Base-by-base conservation (phyloP, 2,329 filamentous ascomycete genomes). In the Cyphellophora attinorum region DNA sequence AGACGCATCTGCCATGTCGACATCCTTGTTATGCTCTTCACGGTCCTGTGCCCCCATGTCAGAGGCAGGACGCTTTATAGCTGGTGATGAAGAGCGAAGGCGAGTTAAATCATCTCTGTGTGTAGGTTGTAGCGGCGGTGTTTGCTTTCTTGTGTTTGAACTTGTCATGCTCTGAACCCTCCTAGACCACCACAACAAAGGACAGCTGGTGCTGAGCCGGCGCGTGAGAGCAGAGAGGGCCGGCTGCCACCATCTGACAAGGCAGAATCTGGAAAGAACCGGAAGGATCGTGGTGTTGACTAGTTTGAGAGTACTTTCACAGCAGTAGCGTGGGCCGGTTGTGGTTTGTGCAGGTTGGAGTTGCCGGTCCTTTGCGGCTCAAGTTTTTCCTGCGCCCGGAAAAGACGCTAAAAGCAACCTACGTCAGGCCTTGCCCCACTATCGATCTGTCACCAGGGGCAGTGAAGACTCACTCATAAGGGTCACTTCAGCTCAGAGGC, bases 41-140 rank as follows among this genome's bases (percentile, higher is more conserved):
- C 42, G 37, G 17, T 55, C 51, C 31, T 51, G 52, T 21, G 53
- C 63, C 42, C 72, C 68, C 68, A 74, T 70, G 41, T 68, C 67
- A 19, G 67, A 64, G 27, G 70, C 69, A 35, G 60, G 62, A 42
- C 70, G 61, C 54, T 75, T 75, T 5, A 55, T 40, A 17, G 70
- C 68, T 19, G 71, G 71, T 31, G 68, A 71, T 11, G 64, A 64
- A 18, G 67, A 65, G 37, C 70, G 40, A 39, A 48, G 47, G 15
- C 50, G 37, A 34, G 35, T 32, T 33, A 42, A 41, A 40, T 50
- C 46, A 49, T 49, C 44, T 42, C 44, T 45, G 27, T 38, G 36
- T 43, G 38, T n/a, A 8, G 21, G 21, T 25, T 8, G 21, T 8
- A 8, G 21, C 21, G 21, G 21, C 21, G 8, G 8, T 25, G 21